Percentiles rank a stretch among this genome's conserved stretches.
These are phyloP conservation scores for Friedmanniomyces endolithicus DNA, from an alignment of 495 filamentous ascomycete genomes.

Conservation along the genomic window DNA sequence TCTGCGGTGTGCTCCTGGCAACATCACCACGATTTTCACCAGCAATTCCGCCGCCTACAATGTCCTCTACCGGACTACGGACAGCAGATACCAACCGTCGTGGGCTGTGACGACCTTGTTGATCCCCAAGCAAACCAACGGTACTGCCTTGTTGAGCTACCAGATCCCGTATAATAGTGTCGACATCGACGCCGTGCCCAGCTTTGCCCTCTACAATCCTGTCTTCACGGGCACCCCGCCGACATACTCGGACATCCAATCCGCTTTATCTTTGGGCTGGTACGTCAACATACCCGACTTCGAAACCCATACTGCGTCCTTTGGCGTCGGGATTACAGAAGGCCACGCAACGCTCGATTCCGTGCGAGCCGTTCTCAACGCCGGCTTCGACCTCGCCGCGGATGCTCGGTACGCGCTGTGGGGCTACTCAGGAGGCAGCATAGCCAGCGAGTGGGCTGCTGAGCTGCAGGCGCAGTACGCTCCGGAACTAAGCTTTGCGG, in stretches of 20 bases:
- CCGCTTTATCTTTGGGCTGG: constrained; percentile 34
- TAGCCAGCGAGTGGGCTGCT: constrained; percentile 43
- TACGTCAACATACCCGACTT: constrained; percentile 39
- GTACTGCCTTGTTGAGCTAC: constrained; percentile 31
- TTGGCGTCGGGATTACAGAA: constrained; percentile 32
- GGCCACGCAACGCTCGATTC: constrained; percentile 39
- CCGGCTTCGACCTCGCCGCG: background rate
- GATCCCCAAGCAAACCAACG: constrained; percentile 26
- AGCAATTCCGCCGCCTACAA: constrained; percentile 31
- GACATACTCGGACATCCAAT: constrained; percentile 17
- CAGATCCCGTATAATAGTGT: constrained; percentile 36
- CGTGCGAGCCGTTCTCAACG: constrained; percentile 28
- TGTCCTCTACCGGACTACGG: constrained; percentile 41
- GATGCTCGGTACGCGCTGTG: constrained; percentile 26
- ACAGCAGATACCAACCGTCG: constrained; percentile 33
- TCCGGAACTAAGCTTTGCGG: constrained; percentile 40
- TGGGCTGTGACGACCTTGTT: constrained; percentile 41
- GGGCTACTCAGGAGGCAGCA: constrained; percentile 47
- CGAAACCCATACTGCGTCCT: constrained; percentile 34
- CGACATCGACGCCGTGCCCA: constrained; percentile 27
- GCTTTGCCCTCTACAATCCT: constrained; percentile 22
- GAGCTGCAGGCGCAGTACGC: constrained; percentile 42
- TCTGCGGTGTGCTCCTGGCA: constrained; percentile 34
- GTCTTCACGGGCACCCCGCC: background rate
- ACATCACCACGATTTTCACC: constrained; percentile 23